Evolutionary conservation across 2,329 filamentous ascomycete species (phyloP).

Genomic region (Talaromyces amestolkiae): DNA sequence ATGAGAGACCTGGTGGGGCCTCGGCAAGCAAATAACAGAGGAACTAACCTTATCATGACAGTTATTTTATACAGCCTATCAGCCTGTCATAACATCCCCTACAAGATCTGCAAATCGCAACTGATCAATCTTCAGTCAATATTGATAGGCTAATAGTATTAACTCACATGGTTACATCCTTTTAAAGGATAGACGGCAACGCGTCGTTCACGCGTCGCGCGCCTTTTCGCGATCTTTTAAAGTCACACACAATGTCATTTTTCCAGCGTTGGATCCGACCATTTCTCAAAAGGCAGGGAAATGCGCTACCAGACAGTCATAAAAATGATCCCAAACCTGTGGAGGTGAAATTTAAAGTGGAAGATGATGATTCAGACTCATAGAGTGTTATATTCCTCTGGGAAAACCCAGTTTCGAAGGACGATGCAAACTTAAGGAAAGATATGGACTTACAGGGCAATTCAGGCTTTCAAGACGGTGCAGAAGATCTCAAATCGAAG

Average conservation of each 20-base stretch:
- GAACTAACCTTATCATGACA: background rate
- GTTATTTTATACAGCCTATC: background rate
- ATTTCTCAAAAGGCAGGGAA: background rate
- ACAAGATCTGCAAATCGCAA: background rate
- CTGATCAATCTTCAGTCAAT: no score
- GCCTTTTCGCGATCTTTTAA: background rate
- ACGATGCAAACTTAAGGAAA: background rate
- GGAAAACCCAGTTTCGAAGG: background rate
- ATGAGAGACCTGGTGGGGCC: background rate
- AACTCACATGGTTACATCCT: background rate
- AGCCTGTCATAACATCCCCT: background rate
- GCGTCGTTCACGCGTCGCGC: background rate
- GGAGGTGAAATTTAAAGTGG: background rate
- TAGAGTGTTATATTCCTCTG: background rate
- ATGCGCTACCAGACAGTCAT: background rate
- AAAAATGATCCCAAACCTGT: background rate
- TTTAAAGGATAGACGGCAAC: background rate
- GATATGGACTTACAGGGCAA: background rate
- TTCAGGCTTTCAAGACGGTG: background rate
- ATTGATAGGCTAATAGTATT: background rate
- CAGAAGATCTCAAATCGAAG: background rate
- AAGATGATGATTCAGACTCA: background rate
- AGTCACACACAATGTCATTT: background rate
- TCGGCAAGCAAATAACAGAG: conserved; percentile 10
- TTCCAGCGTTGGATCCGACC: background rate